phyloP scores from a whole-genome alignment of 129 eudicot species.

The Flaveria linearis region DNA sequence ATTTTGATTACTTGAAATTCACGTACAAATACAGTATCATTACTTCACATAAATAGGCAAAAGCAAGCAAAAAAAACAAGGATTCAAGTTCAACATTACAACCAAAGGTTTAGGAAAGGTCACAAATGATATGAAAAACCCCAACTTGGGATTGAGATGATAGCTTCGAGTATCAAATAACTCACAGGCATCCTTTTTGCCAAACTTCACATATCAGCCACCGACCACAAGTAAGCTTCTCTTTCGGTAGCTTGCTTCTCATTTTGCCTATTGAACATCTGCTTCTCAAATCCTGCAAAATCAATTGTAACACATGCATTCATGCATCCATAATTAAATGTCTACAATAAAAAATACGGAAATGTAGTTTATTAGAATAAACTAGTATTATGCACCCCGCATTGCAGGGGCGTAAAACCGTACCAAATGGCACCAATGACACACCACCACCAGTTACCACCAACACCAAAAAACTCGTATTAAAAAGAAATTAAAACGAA shows the following conservation, averaged over 20 bases:
- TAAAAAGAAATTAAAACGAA: too few relatives aligned
- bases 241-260: conserved; percentile 76
- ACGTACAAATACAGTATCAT: too few relatives aligned
- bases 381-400: too few relatives aligned
- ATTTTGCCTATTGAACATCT: conserved; percentile 64
- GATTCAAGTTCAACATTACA: not conserved
- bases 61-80: not conserved
- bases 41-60: not conserved
- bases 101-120: not conserved
- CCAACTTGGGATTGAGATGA: not conserved
- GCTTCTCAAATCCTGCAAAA: conserved; percentile 76
- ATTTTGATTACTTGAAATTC: too few relatives aligned
- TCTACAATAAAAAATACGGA: not conserved
- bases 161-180: not conserved
- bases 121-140: not conserved
- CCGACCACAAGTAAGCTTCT: conserved; percentile 93
- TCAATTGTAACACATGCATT: not conserved
- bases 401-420: too few relatives aligned
- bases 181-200: conserved; percentile 3
- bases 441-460: too few relatives aligned
- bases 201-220: conserved; percentile 70
- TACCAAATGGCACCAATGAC: too few relatives aligned
- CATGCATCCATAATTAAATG: not conserved
- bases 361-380: too few relatives aligned
- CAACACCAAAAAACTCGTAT: too few relatives aligned